Conservation (phyloP, 2,329 filamentous ascomycete species). For the Beauveria medogensis region DNA sequence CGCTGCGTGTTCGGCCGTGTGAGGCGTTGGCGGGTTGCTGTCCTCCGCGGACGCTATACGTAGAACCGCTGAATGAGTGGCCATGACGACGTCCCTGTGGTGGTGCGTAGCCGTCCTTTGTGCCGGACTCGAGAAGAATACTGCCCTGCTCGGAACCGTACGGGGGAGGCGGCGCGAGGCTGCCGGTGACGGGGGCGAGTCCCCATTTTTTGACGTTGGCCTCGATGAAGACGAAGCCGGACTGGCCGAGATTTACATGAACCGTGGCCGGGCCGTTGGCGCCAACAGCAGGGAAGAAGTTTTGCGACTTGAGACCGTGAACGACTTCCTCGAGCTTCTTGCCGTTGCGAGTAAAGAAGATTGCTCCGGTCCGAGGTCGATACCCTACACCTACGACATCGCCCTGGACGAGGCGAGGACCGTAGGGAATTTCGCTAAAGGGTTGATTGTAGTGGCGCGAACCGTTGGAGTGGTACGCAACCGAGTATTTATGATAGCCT, state of each 20-base stretch:
- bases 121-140: conserved; percentile 83
- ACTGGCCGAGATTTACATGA: conserved; percentile 96
- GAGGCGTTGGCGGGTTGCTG: conserved; percentile 41
- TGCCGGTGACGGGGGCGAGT: conserved; percentile 89
- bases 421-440: conserved; percentile 72
- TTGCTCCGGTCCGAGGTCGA: conserved; percentile 82
- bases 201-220: conserved; percentile 99
- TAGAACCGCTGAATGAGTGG: conserved; percentile 33
- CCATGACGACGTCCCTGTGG: conserved; percentile 36
- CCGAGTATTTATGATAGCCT: conserved; percentile 86
- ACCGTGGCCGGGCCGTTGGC: conserved; percentile 88
- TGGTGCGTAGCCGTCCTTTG: conserved; percentile 48
- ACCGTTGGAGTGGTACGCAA: conserved; percentile 84
- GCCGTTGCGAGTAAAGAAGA: conserved; percentile 97
- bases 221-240: conserved; percentile 97
- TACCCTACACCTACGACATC: conserved; percentile 96
- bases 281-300: conserved; percentile 96
- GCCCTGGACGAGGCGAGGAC: conserved; percentile 78
- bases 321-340: conserved; percentile 94
- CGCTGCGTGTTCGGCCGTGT: conserved; percentile 68
- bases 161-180: conserved; percentile 86
- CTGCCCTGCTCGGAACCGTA: conserved; percentile 97
- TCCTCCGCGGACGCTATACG: conserved; percentile 33
- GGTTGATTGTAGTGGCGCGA: conserved; percentile 88
- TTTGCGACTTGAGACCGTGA: conserved; percentile 87